Base-by-base conservation (phyloP, 1,284 basidiomycete species). In the Pseudozyma sp. region DNA sequence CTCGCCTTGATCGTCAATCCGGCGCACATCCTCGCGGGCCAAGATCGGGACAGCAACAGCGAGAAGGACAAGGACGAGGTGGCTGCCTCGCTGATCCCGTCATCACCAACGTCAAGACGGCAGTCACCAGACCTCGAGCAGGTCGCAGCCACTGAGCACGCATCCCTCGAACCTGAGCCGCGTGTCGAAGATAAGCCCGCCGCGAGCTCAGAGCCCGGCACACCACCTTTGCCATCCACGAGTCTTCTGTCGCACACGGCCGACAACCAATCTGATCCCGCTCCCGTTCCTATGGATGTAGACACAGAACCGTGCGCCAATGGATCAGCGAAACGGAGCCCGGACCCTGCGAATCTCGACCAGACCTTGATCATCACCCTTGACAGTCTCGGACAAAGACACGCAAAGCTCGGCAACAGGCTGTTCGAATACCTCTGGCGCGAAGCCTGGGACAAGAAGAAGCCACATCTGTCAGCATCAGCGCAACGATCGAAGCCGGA, bases 1-100 rank as follows among this genome's bases (percentile, higher is more conserved):
- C 88, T 99, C 24, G 95, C 93, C 7, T 90, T 99, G 72, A 94
- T 99, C 75, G 91, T 90, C 84, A 91, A 92, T 65, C 96, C 97
- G 0, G 89, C 43, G 9, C 51, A 17, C 31, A 48, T 74, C 40
- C 40, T 68, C 34, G n/a, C 45, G 48, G 53, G 59, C 7, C 44
- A 46, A 3, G 35, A 39, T 31, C 48, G 53, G 8, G 58, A 57
- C 13, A 40, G 24, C 24, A 39, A 16, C 14, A 68, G 59, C 59
- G 59, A 58, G 45, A 52, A 60, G 33, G 67, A 69, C 44, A 56
- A 60, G 39, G 53, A 64, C 10, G 52, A 60, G 33, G 67, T 64
- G 16, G 61, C 53, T 2, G 33, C 50, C 9, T 47, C 56, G 6
- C 19, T 63, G 31, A 46, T 37, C 1, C 10, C 39, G 7, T 40